These are phyloP conservation scores for Oxalis stricta DNA, from an alignment of 441 rosid species.

Conservation along the genomic window DNA sequence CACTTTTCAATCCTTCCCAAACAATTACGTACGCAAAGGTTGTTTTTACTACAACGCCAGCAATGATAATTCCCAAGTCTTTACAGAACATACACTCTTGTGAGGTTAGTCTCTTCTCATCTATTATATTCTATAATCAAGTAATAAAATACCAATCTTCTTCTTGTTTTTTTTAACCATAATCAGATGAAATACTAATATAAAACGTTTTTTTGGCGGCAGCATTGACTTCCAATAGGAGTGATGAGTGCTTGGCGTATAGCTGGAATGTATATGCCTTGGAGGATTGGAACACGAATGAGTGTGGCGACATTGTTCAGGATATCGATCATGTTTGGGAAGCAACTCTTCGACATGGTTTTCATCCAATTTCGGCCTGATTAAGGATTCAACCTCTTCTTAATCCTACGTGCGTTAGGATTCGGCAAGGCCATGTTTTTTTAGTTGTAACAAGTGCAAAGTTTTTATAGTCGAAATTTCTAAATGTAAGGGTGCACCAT, in stretches of 20 bases:
- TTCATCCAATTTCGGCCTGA: too few relatives aligned
- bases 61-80: conserved; percentile 33
- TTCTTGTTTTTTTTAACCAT: background rate
- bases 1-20: conserved; percentile 38
- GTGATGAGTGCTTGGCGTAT: conserved; percentile 42
- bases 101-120: conserved; percentile 21
- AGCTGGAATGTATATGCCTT: conserved; percentile 40
- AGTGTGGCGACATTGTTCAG: conserved; percentile 27
- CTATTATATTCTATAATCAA: background rate
- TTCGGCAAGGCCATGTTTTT: too few relatives aligned
- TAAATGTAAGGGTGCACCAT: too few relatives aligned
- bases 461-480: too few relatives aligned
- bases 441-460: too few relatives aligned
- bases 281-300: conserved; percentile 36
- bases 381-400: too few relatives aligned
- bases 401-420: too few relatives aligned
- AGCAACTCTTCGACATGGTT: conserved; percentile 39
- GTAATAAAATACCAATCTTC: background rate
- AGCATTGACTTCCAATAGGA: conserved; percentile 44
- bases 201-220: conserved; percentile 1
- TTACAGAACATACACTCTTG: conserved; percentile 36
- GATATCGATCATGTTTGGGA: conserved; percentile 31
- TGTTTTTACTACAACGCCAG: conserved; percentile 43
- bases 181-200: background rate
- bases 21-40: conserved; percentile 18